Conservation (phyloP, 2,329 filamentous ascomycete genomes). For the Diaporthe helianthi region DNA sequence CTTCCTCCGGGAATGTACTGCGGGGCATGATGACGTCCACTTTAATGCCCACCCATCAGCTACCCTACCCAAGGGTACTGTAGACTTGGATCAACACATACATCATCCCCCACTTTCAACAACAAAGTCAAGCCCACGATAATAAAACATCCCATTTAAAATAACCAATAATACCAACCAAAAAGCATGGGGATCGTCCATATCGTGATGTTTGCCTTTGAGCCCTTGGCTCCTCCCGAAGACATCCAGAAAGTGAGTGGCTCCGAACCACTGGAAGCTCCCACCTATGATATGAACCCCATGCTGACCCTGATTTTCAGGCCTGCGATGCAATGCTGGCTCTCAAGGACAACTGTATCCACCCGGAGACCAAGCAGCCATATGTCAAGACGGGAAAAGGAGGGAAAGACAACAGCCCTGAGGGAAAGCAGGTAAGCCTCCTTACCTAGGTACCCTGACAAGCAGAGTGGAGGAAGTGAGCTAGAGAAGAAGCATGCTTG, state of each 20-base stretch:
- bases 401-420: constrained; percentile 67
- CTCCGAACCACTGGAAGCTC: background rate
- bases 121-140: background rate
- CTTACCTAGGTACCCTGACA: no score
- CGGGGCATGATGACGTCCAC: constrained; percentile 21
- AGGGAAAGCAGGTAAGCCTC: constrained; percentile 62
- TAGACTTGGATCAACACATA: background rate
- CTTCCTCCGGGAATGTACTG: background rate
- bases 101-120: background rate
- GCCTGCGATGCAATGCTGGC: constrained; percentile 48
- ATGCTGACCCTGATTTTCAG: constrained; percentile 37
- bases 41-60: no score
- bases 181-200: constrained; percentile 69
- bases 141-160: background rate
- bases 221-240: constrained; percentile 54
- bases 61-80: no score
- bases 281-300: background rate
- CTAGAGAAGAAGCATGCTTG: background rate
- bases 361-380: constrained; percentile 62
- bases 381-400: constrained; percentile 67
- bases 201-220: constrained; percentile 73
- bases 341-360: constrained; percentile 66
- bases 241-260: constrained; percentile 62
- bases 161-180: background rate
- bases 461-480: background rate